These are phyloP conservation scores for Ogataea haglerorum DNA, from an alignment of 805 yeast species.

Conservation along the genomic window DNA sequence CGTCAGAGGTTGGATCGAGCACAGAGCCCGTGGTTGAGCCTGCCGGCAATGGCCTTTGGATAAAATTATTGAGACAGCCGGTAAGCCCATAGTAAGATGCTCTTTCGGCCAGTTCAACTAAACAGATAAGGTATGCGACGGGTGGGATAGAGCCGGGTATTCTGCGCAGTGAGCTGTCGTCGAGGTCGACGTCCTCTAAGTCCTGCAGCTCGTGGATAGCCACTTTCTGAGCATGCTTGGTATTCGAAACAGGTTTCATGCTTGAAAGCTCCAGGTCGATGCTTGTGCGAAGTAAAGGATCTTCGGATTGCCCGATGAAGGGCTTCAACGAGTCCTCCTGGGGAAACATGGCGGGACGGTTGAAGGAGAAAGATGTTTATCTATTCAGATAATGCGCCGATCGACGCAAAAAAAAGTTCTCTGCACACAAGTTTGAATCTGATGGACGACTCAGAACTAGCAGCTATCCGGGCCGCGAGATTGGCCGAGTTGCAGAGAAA, in stretches of 20 bases:
- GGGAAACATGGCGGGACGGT: neutral
- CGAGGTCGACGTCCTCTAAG: slow-evolving; percentile 5
- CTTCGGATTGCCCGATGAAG: neutral
- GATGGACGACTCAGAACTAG: slow-evolving; percentile 86
- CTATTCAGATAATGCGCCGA: slow-evolving; percentile 11
- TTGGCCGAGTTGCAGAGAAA: slow-evolving; percentile 73
- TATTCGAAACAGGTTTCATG: too few species aligned
- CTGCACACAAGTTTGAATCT: neutral
- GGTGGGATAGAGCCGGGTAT: slow-evolving; percentile 26
- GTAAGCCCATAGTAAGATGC: slow-evolving; percentile 50
- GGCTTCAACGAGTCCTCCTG: neutral
- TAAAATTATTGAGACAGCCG: slow-evolving; percentile 47
- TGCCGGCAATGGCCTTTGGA: slow-evolving; percentile 48
- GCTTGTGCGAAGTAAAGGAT: too few species aligned
- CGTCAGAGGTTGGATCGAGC: slow-evolving; percentile 37
- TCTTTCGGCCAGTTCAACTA: slow-evolving; percentile 51
- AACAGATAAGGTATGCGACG: slow-evolving; percentile 28
- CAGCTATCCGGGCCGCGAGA: slow-evolving; percentile 92
- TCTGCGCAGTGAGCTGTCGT: slow-evolving; percentile 13
- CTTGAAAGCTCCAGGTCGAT: too few species aligned
- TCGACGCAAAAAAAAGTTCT: slow-evolving; percentile 11
- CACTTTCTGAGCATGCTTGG: neutral
- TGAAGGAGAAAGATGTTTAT: neutral
- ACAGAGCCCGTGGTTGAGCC: slow-evolving; percentile 38
- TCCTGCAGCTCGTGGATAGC: neutral